Base-by-base conservation (phyloP, 2,329 filamentous ascomycete genomes). In the Fusarium keratoplasticum region DNA sequence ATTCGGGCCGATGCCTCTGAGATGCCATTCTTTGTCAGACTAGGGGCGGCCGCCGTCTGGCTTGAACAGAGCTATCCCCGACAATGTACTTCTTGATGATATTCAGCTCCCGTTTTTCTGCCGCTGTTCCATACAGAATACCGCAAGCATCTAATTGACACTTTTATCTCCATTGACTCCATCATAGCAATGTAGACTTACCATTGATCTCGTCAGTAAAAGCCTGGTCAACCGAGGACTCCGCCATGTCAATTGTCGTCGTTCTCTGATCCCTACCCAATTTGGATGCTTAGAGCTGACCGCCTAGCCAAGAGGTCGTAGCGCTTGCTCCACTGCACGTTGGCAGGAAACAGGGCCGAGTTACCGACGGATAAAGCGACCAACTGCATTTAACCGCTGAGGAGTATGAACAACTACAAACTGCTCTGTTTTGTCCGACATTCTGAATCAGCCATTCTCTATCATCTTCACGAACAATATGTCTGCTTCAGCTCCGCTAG, bases 291-390 rank as follows among this genome's bases (percentile, higher is more conserved):
- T 9, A 20, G n/a, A 54, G 57, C 57, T 60, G 57, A 60, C 36
- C 33, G 52, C 31, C 29, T 14, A 31, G 55, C 55, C 55, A 59
- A 59, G 55, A 58, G 22, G 50, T 33, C 11, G 50, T n/a, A 54
- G 22, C 35, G 35, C 31, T 40, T 38, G 55, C 55, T 59, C 16
- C 14, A 58, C n/a, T 33, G 31, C 13, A 38, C 9, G 10, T n/a
- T n/a, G 6, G 9, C 6, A 36, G 55, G 55, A 20, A 59, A 5
- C n/a, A 72, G 71, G 71, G 44, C 71, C 71, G 68, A 69, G 64
- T 33, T 68, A 25, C 71, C 71, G 71, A 71, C 63, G 71, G 71
- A 31, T 74, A 74, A 73, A 73, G 52, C 20, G 31, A 33, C 27
- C 2, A 9, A 13, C 5, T 14, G 42, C 13, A 52, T 61, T 61